These are phyloP conservation scores for Phytophthora citrophthora DNA, from an alignment of 352 stramenopile genomes.

Conservation along the genomic window DNA sequence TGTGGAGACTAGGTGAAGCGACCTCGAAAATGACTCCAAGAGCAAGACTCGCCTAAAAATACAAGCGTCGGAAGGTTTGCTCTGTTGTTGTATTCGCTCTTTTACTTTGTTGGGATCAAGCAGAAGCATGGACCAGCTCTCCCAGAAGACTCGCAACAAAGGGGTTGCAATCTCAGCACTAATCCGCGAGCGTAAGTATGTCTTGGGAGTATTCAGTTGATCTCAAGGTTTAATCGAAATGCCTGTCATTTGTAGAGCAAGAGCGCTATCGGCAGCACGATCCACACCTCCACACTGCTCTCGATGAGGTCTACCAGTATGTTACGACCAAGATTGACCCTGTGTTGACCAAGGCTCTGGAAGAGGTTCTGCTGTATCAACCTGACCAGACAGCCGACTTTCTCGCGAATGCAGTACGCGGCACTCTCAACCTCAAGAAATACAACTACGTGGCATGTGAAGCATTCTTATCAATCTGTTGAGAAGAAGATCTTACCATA, in stretches of 20 bases:
- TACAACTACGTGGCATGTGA: slow-evolving; percentile 76
- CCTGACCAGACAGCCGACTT: slow-evolving; percentile 79
- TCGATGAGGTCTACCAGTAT: slow-evolving; percentile 76
- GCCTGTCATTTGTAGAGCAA: slow-evolving; percentile 52
- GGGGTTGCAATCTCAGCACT: slow-evolving; percentile 49
- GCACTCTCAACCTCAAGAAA: slow-evolving; percentile 72
- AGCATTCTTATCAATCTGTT: background rate
- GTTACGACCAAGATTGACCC: slow-evolving; percentile 73
- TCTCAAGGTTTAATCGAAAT: background rate
- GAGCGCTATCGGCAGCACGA: slow-evolving; percentile 63
- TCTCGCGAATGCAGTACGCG: slow-evolving; percentile 65
- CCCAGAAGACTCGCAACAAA: slow-evolving; percentile 61
- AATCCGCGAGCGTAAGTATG: slow-evolving; percentile 54
- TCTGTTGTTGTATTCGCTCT: background rate
- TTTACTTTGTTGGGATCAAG: background rate
- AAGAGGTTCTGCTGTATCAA: slow-evolving; percentile 77
- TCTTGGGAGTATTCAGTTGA: background rate
- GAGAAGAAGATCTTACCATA: background rate
- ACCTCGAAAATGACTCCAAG: slow-evolving; percentile 16
- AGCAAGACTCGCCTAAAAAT: slow-evolving; percentile 51
- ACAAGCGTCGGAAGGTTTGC: slow-evolving; percentile 17
- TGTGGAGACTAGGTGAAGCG: slow-evolving; percentile 22
- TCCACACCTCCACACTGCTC: slow-evolving; percentile 45
- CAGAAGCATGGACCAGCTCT: slow-evolving; percentile 38
- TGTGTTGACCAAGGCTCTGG: slow-evolving; percentile 63